Evolutionary conservation across 768 basidiomycete genomes (phyloP), one percentile per base, ranked within the genome.

Genomic region (Suillus variegatus): DNA sequence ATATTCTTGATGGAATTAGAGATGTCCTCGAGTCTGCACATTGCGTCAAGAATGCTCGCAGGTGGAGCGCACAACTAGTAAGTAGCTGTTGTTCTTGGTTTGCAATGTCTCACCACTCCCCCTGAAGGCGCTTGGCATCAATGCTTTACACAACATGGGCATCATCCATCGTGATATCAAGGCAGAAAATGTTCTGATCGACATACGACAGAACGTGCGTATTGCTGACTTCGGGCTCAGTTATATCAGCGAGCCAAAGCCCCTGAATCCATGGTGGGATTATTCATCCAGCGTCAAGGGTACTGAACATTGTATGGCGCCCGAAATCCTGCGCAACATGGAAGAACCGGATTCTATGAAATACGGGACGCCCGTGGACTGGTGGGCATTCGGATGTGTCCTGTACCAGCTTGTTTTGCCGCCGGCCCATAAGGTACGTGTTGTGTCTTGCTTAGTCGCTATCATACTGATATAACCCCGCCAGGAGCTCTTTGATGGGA

Each of bases 81-180:
- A 22, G 72, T 40, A 38, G 22, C 41, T 46, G 25, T 46, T 70
- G 60, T 40, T 25, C 5, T 18, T 63, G 18, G 13, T 18, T 32
- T 14, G 6, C 16, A 2, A 9, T 63, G 65, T 64, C 49, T 8
- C 25, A 36, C 46, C 35, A 54, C 62, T 63, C 47, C 65, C 60
- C 25, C n/a, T 46, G 25, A n/a, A 83, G 81, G 76, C 77, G 7
- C 76, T 78, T 38, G 82, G 81, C 1, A 70, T 83, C n/a, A 65
- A 74, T 4, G 72, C 76, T 49, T 74, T 91, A 49, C 88, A 90
- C 68, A 75, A 75, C 32, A 82, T 86, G 72, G 88, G 87, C 51
- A 84, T 91, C 62, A 82, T 90, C 40, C 88, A 90, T 73, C 82
- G 88, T 16, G 88, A 90, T 66, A 82, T 92, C 64, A 91, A 91